These are phyloP conservation scores for Pistacia integerrima DNA, from an alignment of 345 rosid species.

Conservation along the genomic window DNA sequence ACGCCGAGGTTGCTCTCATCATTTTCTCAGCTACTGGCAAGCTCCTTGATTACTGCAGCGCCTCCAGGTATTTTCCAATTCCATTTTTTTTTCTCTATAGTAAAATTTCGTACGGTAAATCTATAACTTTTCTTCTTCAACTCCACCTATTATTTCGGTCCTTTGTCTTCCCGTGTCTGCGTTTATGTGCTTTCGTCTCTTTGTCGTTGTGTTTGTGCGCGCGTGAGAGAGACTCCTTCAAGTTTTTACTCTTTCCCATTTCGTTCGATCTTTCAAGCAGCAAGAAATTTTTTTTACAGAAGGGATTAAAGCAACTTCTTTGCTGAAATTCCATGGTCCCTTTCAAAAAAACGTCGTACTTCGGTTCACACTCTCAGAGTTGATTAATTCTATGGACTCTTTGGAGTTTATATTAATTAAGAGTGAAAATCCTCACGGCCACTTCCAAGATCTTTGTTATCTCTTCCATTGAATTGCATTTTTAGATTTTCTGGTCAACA, in stretches of 20 bases:
- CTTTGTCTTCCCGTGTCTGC: background rate
- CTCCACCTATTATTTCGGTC: background rate
- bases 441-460: background rate
- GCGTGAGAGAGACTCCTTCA: background rate
- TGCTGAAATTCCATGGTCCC: background rate
- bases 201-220: background rate
- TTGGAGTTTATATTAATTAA: background rate
- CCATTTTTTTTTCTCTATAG: background rate
- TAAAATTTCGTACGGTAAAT: background rate
- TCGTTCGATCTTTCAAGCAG: background rate
- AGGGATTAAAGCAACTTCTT: background rate
- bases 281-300: background rate
- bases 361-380: background rate
- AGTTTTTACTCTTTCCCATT: background rate
- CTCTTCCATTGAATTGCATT: background rate
- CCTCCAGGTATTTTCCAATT: conserved; percentile 36
- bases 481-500: no score
- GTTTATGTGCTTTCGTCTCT: background rate
- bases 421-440: background rate
- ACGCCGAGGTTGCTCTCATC: conserved; percentile 56
- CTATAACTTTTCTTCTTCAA: no score
- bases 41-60: conserved; percentile 49
- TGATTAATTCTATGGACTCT: background rate
- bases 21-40: conserved; percentile 58
- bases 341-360: no score